phyloP scores from a whole-genome alignment of 73 alveolate genomes.

The Paramecium tetraurelia region DNA sequence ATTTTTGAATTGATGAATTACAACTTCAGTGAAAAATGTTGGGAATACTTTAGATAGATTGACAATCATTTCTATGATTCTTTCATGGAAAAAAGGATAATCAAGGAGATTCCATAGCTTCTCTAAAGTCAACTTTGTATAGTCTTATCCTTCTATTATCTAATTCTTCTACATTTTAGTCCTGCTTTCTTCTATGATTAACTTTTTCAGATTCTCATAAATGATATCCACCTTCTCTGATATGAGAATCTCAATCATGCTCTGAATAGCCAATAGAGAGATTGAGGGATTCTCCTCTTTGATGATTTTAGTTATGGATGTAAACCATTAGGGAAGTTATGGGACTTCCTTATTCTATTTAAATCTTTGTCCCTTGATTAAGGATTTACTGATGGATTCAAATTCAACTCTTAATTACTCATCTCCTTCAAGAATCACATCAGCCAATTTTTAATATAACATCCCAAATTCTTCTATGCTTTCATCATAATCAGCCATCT shows the following conservation, averaged over 20 bases:
- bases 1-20: constrained; percentile 29
- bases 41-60: constrained; percentile 61
- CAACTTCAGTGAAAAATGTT: constrained; percentile 56
- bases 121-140: constrained; percentile 56
- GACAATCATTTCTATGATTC: constrained; percentile 57
- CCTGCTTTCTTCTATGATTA: constrained; percentile 50
- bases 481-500: neutral
- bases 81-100: constrained; percentile 55
- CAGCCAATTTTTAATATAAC: neutral
- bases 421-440: constrained; percentile 24
- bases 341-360: neutral
- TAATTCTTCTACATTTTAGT: constrained; percentile 38
- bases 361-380: constrained; percentile 21
- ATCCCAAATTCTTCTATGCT: neutral
- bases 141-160: constrained; percentile 54
- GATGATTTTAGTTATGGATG: constrained; percentile 39
- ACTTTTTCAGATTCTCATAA: constrained; percentile 33
- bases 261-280: constrained; percentile 49
- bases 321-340: constrained; percentile 55
- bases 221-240: constrained; percentile 44
- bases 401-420: neutral
- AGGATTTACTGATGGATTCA: neutral
- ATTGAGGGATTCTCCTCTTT: constrained; percentile 51
- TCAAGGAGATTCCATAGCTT: constrained; percentile 59
- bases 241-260: constrained; percentile 54